Percentiles rank a stretch among this genome's conserved stretches.
phyloP scores from a whole-genome alignment of 768 basidiomycete genomes.

The Crassisporium funariophilum region DNA sequence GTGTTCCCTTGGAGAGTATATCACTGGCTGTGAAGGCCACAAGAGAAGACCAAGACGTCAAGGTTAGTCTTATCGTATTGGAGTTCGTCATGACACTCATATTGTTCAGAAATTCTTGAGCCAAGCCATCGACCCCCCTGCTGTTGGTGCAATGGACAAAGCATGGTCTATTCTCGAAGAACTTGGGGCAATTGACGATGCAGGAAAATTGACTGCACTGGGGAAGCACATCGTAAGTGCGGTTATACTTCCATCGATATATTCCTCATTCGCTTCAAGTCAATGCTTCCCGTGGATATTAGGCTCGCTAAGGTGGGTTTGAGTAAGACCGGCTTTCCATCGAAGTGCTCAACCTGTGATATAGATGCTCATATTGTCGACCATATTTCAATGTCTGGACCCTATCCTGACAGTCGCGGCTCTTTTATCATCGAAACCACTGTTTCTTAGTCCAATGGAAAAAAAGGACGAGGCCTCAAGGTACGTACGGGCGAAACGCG shows the following conservation, averaged over 20 bases:
- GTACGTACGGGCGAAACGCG: slow-evolving; percentile 39
- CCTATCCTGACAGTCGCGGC: slow-evolving; percentile 84
- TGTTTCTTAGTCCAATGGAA: slow-evolving; percentile 83
- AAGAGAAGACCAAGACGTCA: slow-evolving; percentile 76
- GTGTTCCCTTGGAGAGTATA: slow-evolving; percentile 83
- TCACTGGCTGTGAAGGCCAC: slow-evolving; percentile 82
- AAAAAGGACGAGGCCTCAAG: slow-evolving; percentile 77
- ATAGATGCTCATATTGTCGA: slow-evolving; percentile 88
- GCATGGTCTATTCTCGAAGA: slow-evolving; percentile 76
- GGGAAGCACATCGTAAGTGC: slow-evolving; percentile 73
- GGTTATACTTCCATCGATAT: neutral
- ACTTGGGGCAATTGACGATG: slow-evolving; percentile 72
- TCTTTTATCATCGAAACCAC: slow-evolving; percentile 81
- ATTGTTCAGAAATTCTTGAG: slow-evolving; percentile 55
- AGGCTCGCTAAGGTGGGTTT: slow-evolving; percentile 75
- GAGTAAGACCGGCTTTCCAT: neutral
- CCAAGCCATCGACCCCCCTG: slow-evolving; percentile 84
- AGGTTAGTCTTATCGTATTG: slow-evolving; percentile 40
- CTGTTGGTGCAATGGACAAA: slow-evolving; percentile 69
- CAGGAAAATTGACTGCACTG: slow-evolving; percentile 73
- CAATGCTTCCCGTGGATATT: slow-evolving; percentile 85
- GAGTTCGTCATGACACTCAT: neutral
- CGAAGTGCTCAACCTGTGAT: neutral
- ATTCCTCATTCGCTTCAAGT: slow-evolving; percentile 38
- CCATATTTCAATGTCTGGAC: slow-evolving; percentile 81